phyloP scores from a whole-genome alignment of 345 rosid genomes.

The Kandelia obovata region DNA sequence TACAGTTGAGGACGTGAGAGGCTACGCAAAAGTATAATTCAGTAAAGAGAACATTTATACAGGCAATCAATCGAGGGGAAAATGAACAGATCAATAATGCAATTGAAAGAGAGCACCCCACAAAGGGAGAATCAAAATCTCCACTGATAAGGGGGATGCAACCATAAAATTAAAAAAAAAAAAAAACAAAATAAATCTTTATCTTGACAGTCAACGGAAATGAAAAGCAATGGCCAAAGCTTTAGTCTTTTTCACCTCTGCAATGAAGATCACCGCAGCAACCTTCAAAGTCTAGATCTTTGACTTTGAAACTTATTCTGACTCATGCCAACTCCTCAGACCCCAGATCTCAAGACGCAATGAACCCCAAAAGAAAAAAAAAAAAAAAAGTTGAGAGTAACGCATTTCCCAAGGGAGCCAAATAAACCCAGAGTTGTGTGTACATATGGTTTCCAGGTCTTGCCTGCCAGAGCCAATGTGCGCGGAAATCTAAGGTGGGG shows the following conservation, averaged over 20 bases:
- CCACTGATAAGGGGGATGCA: not conserved
- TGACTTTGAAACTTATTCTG: conserved; percentile 12
- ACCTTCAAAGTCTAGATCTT: conserved; percentile 49
- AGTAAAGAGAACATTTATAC: not conserved
- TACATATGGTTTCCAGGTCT: conserved; percentile 29
- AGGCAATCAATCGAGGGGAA: not conserved
- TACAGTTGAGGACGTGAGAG: not conserved
- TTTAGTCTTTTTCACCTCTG: conserved; percentile 29
- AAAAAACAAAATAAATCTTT: not conserved
- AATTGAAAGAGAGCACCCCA: conserved; percentile 5
- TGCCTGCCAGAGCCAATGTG: conserved; percentile 21
- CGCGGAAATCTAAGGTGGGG: conserved; percentile 59
- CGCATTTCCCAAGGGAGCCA: conserved; percentile 16
- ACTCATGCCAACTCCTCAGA: conserved; percentile 18
- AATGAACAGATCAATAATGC: conserved; percentile 29
- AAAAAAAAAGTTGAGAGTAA: conserved; percentile 5
- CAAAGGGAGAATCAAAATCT: conserved; percentile 1
- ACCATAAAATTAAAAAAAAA: not conserved
- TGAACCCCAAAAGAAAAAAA: not conserved
- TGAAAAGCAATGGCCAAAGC: not conserved
- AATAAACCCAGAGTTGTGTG: conserved; percentile 32
- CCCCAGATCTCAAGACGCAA: conserved; percentile 46
- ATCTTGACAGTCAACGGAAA: not conserved
- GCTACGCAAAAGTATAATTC: not conserved
- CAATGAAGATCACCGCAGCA: conserved; percentile 16